phyloP scores from a whole-genome alignment of 371 early-diverging fungal species.

The Lichtheimia ornata region DNA sequence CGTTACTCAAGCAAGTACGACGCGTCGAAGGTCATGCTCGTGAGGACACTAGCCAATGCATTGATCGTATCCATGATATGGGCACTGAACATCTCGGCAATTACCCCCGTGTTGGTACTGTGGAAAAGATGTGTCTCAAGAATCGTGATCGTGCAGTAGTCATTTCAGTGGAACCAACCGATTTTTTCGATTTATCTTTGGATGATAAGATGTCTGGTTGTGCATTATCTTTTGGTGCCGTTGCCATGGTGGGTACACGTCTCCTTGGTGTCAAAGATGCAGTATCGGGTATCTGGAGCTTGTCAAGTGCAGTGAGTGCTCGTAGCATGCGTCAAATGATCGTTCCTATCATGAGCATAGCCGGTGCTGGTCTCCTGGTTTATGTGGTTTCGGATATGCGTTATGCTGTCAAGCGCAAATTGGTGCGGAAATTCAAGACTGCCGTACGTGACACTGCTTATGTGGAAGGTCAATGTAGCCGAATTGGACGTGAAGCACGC shows the following conservation, averaged over 20 bases:
- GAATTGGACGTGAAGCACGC: conserved; percentile 73
- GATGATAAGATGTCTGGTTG: conserved; percentile 57
- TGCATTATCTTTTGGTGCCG: conserved; percentile 42
- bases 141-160: conserved; percentile 44
- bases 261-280: conserved; percentile 50
- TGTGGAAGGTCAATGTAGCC: conserved; percentile 69
- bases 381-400: conserved; percentile 87
- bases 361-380: conserved; percentile 72
- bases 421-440: conserved; percentile 72
- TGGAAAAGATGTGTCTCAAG: conserved; percentile 52
- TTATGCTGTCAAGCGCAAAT: conserved; percentile 77
- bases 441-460: conserved; percentile 68
- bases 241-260: conserved; percentile 49
- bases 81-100: conserved; percentile 57
- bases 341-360: conserved; percentile 49
- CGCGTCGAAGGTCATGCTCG: conserved; percentile 72
- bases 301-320: conserved; percentile 36
- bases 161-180: conserved; percentile 65
- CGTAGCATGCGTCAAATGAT: conserved; percentile 44
- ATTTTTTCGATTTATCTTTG: conserved; percentile 66
- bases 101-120: conserved; percentile 40
- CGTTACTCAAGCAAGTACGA: conserved; percentile 61
- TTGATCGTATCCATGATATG: conserved; percentile 64
- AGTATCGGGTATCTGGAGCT: conserved; percentile 42
- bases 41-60: conserved; percentile 59